A percentile compares a stretch with the other conserved stretches of the same genome.
Evolutionary conservation across 176 grass and related monocot genomes (phyloP).

Genomic region (Poa pratensis): DNA sequence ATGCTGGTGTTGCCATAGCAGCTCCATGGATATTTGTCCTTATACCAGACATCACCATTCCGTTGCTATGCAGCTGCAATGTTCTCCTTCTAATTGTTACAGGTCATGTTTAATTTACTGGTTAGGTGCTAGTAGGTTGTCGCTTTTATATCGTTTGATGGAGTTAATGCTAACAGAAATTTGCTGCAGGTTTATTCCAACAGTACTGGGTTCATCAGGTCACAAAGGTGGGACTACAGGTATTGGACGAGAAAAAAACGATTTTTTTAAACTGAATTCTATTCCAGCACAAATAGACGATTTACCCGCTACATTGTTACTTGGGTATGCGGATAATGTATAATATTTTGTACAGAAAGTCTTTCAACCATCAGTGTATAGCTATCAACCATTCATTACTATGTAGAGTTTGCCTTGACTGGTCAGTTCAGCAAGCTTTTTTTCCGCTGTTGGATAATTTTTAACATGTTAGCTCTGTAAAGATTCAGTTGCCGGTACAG

Average conservation of each 20-base stretch:
- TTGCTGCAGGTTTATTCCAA: conserved; percentile 66
- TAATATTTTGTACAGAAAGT: background rate
- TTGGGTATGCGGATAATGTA: background rate
- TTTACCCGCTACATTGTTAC: background rate
- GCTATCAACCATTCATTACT: background rate
- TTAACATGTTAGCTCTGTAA: conserved; percentile 3
- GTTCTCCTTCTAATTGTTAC: conserved; percentile 68
- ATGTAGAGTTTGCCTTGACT: background rate
- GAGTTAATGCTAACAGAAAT: conserved; percentile 25
- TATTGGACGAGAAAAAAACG: conserved; percentile 22
- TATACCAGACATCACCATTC: conserved; percentile 55
- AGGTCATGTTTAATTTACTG: conserved; percentile 32
- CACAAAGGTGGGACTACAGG: conserved; percentile 76
- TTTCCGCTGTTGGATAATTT: background rate
- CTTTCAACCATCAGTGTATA: background rate
- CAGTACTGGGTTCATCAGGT: conserved; percentile 75
- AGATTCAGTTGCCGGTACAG: background rate
- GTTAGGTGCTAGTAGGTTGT: background rate
- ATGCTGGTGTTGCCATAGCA: conserved; percentile 62
- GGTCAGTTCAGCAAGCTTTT: background rate
- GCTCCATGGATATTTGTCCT: conserved; percentile 74
- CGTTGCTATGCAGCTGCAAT: conserved; percentile 74
- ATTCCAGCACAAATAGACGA: background rate
- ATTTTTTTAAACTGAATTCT: background rate
- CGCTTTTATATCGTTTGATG: background rate